These are phyloP conservation scores for Chlorociboria aeruginascens DNA, from an alignment of 495 filamentous ascomycete species.

Conservation along the genomic window DNA sequence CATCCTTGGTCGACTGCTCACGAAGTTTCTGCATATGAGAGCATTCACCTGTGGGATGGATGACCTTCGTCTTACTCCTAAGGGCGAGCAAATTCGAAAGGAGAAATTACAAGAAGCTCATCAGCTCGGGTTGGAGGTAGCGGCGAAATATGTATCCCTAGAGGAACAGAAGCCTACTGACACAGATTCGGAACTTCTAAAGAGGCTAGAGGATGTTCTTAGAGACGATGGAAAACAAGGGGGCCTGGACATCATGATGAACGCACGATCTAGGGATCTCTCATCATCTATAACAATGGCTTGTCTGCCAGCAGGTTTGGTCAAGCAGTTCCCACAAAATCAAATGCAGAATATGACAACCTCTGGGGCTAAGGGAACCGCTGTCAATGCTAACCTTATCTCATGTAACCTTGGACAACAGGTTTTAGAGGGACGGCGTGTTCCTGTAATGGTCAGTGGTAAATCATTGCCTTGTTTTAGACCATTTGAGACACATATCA, in stretches of 20 bases:
- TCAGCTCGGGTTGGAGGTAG: slow-evolving; percentile 69
- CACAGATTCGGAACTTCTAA: slow-evolving; percentile 56
- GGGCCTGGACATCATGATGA: slow-evolving; percentile 76
- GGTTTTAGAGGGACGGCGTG: slow-evolving; percentile 85
- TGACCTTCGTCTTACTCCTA: slow-evolving; percentile 73
- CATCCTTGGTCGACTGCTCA: slow-evolving; percentile 79
- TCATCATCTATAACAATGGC: slow-evolving; percentile 66
- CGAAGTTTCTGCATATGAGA: slow-evolving; percentile 80
- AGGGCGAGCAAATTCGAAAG: slow-evolving; percentile 62
- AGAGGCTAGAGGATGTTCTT: slow-evolving; percentile 76
- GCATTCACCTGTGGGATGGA: slow-evolving; percentile 97
- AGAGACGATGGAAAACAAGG: slow-evolving; percentile 83
- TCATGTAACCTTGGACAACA: slow-evolving; percentile 97
- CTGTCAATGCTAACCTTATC: slow-evolving; percentile 94
- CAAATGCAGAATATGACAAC: slow-evolving; percentile 99
- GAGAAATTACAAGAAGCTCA: slow-evolving; percentile 57
- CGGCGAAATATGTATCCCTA: slow-evolving; percentile 85
- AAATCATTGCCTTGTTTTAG: slow-evolving; percentile 93
- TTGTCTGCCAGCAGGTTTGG: slow-evolving; percentile 71
- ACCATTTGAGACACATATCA: slow-evolving; percentile 76
- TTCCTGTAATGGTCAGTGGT: slow-evolving; percentile 95
- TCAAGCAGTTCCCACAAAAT: slow-evolving; percentile 89
- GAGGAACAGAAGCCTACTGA: slow-evolving; percentile 43
- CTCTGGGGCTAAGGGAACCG: slow-evolving; percentile 86
- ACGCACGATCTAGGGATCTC: slow-evolving; percentile 53